A percentile compares a stretch with the other conserved stretches of the same genome.
Conservation (phyloP, 192 early-diverging fungal species). For the Rhizophagus prolifer region DNA sequence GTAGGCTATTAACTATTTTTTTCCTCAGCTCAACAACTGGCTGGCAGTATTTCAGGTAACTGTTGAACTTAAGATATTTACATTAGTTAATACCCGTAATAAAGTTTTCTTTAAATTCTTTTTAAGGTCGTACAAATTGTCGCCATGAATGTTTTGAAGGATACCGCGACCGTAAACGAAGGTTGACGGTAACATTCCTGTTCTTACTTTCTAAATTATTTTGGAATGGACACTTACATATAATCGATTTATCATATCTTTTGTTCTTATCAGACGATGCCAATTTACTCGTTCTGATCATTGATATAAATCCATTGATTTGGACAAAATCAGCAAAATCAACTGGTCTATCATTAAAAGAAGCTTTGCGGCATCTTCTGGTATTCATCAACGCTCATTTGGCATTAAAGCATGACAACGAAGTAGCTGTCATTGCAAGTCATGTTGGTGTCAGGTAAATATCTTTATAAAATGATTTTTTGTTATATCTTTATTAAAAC, state of each 20-base stretch:
- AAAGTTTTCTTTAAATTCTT: neutral
- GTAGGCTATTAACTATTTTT: no score
- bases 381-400: slow-evolving; percentile 93
- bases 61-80: no score
- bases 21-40: no score
- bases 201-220: neutral
- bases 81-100: no score
- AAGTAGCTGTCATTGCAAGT: slow-evolving; percentile 82
- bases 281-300: slow-evolving; percentile 76
- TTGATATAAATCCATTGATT: slow-evolving; percentile 79
- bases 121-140: neutral
- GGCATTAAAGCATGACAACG: slow-evolving; percentile 84
- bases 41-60: no score
- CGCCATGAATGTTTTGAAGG: slow-evolving; percentile 6
- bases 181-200: slow-evolving; percentile 15
- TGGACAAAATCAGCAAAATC: slow-evolving; percentile 56
- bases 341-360: slow-evolving; percentile 51
- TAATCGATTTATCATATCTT: neutral
- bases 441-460: slow-evolving; percentile 56
- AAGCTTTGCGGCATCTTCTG: slow-evolving; percentile 74
- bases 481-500: neutral
- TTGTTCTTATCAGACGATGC: slow-evolving; percentile 56
- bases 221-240: neutral
- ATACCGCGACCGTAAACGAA: slow-evolving; percentile 12
- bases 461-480: neutral